These are phyloP conservation scores for Chalciporus chontae DNA, from an alignment of 768 basidiomycete genomes.

Conservation along the genomic window DNA sequence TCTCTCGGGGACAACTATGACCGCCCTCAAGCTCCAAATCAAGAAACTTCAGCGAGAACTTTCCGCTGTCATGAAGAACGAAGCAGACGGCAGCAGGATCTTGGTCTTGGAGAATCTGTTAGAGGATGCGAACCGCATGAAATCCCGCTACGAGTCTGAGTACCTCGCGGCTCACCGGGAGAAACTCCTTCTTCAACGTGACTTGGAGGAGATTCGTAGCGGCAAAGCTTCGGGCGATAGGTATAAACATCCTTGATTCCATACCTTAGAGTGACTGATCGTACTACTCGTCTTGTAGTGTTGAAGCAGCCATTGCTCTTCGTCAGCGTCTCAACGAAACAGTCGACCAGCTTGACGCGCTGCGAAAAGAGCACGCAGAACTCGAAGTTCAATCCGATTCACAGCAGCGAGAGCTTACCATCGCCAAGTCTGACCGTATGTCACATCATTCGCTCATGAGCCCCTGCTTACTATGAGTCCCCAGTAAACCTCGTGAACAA, in stretches of 20 bases:
- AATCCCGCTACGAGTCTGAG: constrained; percentile 83
- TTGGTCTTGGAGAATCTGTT: constrained; percentile 88
- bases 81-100: constrained; percentile 70
- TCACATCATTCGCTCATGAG: neutral
- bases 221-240: constrained; percentile 84
- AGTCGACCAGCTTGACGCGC: constrained; percentile 70
- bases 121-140: constrained; percentile 89
- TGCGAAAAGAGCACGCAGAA: constrained; percentile 66
- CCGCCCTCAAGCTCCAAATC: constrained; percentile 86
- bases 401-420: constrained; percentile 63
- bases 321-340: constrained; percentile 86
- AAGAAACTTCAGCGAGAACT: constrained; percentile 80
- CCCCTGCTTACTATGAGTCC: constrained; percentile 5
- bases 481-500: constrained; percentile 84
- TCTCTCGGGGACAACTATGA: constrained; percentile 80
- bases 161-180: constrained; percentile 83
- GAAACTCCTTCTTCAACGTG: constrained; percentile 72
- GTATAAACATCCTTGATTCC: constrained; percentile 38
- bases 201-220: constrained; percentile 84
- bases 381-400: constrained; percentile 68
- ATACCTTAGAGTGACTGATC: constrained; percentile 1
- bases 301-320: constrained; percentile 85
- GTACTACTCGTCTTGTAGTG: constrained; percentile 37
- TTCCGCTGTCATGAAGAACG: constrained; percentile 66
- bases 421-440: constrained; percentile 85